Evolutionary conservation across 2,329 filamentous ascomycete species (phyloP), one percentile per base, ranked within the genome.

Genomic region (Fusarium xylarioides): DNA sequence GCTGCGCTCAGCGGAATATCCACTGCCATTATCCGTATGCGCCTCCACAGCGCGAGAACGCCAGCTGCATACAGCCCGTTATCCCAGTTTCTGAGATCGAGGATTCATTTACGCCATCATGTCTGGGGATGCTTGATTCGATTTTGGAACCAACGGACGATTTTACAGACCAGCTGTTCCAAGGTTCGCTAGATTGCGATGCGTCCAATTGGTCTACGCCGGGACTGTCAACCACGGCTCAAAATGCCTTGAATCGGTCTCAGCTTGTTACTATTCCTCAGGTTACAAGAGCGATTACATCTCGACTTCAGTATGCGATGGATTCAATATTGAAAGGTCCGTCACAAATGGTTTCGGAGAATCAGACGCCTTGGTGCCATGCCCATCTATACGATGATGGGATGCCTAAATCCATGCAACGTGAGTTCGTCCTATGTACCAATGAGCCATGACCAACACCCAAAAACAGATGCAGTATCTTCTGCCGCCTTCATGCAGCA

Each of bases 361-460:
- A 62, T 5, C n/a, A 44, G 1, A 64, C 59, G 3, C 61, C 61
- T 4, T 64, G 61, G 56, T 62, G 56, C 4, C 61, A 64, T 44
- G 1, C 61, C 3, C 44, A 62, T 23, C 32, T 64, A 0, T 64
- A 64, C 2, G 44, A 63, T 4, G 44, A 37, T 8, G 56, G 61
- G 0, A 53, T 53, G 61, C 61, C 61, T 2, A 37, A 21, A 1
- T 52, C 32, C 2, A 64, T 64, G 57, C 61, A 64, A 2, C n/a
- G 61, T 63, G 23, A 9, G 55, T 37, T 5, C 1, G 11, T 2
- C 3, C 3, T 7, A 2, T n/a, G 7, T n/a, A 16, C 6, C 2
- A 0, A 7, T 2, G 4, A 3, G 0, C 16, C 42, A 7, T 2
- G 2, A 1, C 4, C 26, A 35, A 47, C 19, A 21, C 2, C 21